phyloP scores from a whole-genome alignment of 768 basidiomycete genomes.

The Mycena epipterygia region DNA sequence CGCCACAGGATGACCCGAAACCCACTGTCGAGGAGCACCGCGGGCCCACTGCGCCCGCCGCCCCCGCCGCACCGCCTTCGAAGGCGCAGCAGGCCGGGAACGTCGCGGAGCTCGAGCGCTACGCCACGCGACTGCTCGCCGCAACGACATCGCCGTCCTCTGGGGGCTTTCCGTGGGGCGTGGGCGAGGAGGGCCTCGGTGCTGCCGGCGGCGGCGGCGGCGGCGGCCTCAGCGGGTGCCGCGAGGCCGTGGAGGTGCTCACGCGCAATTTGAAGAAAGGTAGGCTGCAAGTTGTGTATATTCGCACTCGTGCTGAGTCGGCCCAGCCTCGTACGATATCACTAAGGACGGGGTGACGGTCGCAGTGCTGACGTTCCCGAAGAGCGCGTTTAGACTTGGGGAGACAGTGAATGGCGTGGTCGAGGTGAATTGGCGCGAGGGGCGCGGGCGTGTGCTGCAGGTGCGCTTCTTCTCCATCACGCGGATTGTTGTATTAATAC shows the following conservation, averaged over 20 bases:
- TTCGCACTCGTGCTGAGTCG: too few species aligned
- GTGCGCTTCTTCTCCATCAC: constrained; percentile 57
- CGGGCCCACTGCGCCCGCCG: not conserved
- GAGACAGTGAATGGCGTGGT: constrained; percentile 94
- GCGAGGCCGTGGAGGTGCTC: constrained; percentile 92
- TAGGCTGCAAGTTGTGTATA: too few species aligned
- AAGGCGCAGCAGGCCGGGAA: constrained; percentile 40
- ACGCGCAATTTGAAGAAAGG: constrained; percentile 93
- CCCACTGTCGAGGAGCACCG: constrained; percentile 14
- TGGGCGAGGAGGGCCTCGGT: constrained; percentile 49
- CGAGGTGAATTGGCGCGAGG: constrained; percentile 82
- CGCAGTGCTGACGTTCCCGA: constrained; percentile 92
- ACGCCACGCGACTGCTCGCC: constrained; percentile 65
- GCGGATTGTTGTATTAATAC: too few species aligned
- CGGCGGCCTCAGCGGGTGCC: constrained; percentile 67
- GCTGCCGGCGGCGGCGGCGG: constrained; percentile 54
- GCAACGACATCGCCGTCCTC: constrained; percentile 48
- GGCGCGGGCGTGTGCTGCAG: constrained; percentile 84
- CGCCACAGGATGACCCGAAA: not conserved
- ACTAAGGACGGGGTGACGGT: constrained; percentile 93
- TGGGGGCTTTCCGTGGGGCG: constrained; percentile 37
- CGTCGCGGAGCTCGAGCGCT: constrained; percentile 63
- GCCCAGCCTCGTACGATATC: constrained; percentile 97
- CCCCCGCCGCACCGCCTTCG: not conserved
- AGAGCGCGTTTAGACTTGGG: constrained; percentile 91